Percentiles rank a stretch among this genome's conserved stretches.
These are phyloP conservation scores for Heterobasidion irregulare DNA, from an alignment of 1,284 basidiomycete species.

Conservation along the genomic window DNA sequence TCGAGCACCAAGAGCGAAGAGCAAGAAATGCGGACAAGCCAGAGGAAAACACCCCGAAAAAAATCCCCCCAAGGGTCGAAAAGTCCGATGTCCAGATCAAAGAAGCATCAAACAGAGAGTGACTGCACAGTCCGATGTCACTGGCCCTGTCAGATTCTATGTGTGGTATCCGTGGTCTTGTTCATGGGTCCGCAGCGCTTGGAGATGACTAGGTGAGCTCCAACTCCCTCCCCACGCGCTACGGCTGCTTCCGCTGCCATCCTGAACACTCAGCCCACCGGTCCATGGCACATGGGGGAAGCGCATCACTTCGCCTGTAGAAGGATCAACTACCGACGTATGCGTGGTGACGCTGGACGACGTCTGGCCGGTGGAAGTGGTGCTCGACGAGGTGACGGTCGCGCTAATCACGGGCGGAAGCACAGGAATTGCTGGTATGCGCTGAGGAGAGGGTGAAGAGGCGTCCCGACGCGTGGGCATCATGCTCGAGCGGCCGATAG, in stretches of 20 bases:
- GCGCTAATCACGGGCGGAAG: slow-evolving; percentile 6
- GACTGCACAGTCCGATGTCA: not conserved
- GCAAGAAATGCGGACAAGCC: not conserved
- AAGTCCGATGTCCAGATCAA: not conserved
- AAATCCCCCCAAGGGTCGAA: not conserved
- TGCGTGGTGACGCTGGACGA: slow-evolving; percentile 24
- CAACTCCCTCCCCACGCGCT: slow-evolving; percentile 10
- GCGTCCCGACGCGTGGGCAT: slow-evolving; percentile 9
- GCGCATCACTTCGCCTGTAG: slow-evolving; percentile 23
- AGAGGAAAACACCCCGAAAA: not conserved
- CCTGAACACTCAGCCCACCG: slow-evolving; percentile 4
- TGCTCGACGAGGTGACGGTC: slow-evolving; percentile 19
- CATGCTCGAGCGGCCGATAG: slow-evolving; percentile 15
- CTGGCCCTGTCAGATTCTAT: not conserved
- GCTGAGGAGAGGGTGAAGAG: not conserved
- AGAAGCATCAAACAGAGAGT: not conserved
- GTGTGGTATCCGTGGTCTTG: not conserved
- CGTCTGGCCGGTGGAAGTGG: slow-evolving; percentile 14
- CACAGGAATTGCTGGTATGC: not conserved
- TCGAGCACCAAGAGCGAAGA: not conserved
- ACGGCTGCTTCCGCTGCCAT: not conserved
- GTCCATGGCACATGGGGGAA: slow-evolving; percentile 22
- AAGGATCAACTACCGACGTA: slow-evolving; percentile 22
- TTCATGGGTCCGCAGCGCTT: not conserved
- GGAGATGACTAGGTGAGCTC: slow-evolving; percentile 9